A percentile compares a stretch with the other conserved stretches of the same genome.
These are phyloP conservation scores for Violaceomyces palustris DNA, from an alignment of 1,284 basidiomycete genomes.

Conservation along the genomic window DNA sequence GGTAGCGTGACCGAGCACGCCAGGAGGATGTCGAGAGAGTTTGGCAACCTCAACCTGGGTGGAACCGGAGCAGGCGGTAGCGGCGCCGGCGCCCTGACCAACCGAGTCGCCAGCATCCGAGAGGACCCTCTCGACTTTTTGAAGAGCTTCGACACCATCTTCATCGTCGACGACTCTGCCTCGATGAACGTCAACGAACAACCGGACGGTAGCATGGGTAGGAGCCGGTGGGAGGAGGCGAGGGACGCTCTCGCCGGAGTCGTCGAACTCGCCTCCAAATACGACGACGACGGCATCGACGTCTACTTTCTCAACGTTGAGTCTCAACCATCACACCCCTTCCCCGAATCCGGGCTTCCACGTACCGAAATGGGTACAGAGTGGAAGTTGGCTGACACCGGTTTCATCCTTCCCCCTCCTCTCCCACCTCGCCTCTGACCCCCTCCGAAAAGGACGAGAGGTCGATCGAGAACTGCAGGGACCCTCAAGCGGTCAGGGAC, in stretches of 20 bases:
- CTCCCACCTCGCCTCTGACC: no score
- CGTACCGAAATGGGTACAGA: no score
- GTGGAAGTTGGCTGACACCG: no score
- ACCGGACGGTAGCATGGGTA: conserved; percentile 14
- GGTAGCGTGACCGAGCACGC: conserved; percentile 5
- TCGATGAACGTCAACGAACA: conserved; percentile 25
- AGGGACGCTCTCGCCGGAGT: conserved; percentile 28
- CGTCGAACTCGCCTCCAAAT: conserved; percentile 20
- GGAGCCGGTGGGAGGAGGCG: conserved; percentile 23
- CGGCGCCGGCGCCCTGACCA: no score
- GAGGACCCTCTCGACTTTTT: conserved; percentile 14
- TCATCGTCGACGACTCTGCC: conserved; percentile 33
- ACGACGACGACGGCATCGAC: conserved; percentile 39
- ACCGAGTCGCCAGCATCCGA: neutral
- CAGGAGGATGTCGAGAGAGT: conserved; percentile 2
- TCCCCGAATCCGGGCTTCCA: no score
- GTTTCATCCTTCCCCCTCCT: no score
- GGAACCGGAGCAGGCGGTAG: no score
- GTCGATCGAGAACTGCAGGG: conserved; percentile 6
- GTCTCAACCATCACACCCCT: no score
- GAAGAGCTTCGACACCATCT: conserved; percentile 18
- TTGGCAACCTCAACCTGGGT: no score
- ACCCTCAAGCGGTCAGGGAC: conserved; percentile 7
- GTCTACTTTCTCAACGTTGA: conserved; percentile 32
- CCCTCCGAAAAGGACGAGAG: conserved; percentile 1